Evolutionary conservation across 1,284 basidiomycete genomes (phyloP).

Genomic region (Cutaneotrichosporon sp.): DNA sequence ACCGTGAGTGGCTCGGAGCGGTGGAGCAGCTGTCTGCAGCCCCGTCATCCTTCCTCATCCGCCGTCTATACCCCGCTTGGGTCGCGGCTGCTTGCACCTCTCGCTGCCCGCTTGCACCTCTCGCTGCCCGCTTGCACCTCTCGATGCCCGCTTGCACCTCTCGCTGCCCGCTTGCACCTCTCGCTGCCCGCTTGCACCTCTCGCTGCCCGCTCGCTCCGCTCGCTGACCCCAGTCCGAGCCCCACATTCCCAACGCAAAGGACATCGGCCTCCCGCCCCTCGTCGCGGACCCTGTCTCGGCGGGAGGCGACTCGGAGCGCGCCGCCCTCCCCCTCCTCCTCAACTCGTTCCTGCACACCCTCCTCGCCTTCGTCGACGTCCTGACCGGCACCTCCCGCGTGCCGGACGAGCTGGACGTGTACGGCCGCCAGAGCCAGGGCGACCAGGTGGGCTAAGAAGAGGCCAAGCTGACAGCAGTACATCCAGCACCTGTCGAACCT

Average conservation of each 20-base stretch:
- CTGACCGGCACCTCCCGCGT: constrained; percentile 42
- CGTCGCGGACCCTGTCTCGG: constrained; percentile 26
- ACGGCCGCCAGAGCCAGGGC: constrained; percentile 43
- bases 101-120: too few relatives aligned
- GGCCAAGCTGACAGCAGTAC: constrained; percentile 35
- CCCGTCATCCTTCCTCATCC: too few relatives aligned
- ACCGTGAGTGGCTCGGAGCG: too few relatives aligned
- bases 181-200: too few relatives aligned
- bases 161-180: too few relatives aligned
- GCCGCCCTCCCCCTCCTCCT: constrained; percentile 36
- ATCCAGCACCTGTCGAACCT: constrained; percentile 50
- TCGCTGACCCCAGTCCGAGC: constrained; percentile 30
- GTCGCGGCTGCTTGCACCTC: too few relatives aligned
- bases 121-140: too few relatives aligned
- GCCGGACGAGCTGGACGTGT: constrained; percentile 39
- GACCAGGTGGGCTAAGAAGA: constrained; percentile 39
- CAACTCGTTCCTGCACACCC: constrained; percentile 48
- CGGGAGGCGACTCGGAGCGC: constrained; percentile 23
- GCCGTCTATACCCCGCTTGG: too few relatives aligned
- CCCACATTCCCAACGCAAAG: constrained; percentile 36
- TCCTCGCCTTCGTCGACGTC: constrained; percentile 42
- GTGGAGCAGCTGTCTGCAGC: too few relatives aligned
- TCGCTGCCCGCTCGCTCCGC: too few relatives aligned
- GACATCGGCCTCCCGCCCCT: constrained; percentile 38
- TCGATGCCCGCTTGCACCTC: too few relatives aligned